Evolutionary conservation across 345 rosid species (phyloP), one percentile per base, ranked within the genome.

Genomic region (Adansonia digitata): DNA sequence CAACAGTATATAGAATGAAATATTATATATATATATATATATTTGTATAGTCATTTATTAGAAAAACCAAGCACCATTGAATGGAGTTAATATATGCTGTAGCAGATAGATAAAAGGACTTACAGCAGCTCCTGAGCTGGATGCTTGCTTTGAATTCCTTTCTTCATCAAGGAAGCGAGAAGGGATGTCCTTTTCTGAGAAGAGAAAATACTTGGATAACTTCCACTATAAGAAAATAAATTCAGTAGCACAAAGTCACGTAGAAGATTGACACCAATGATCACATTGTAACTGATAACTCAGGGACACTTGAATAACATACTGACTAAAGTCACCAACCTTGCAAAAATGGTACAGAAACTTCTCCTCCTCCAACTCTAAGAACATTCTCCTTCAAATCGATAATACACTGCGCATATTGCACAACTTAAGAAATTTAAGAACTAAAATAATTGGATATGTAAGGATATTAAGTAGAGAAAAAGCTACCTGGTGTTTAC

Each of bases 291-390:
- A 67, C 2, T 26, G 31, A 14, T 22, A 67, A 14, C 52, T 67
- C 3, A 2, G 5, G 22, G 14, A 65, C n/a, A 27, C 8, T 42
- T 2, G 35, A 20, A 26, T 3, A 67, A 24, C 13, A 24, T 24
- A 43, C 40, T 2, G 22, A 14, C 15, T 67, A 7, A 43, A 67
- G 13, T 69, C 10, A 69, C 79, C 77, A 77, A 86, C 99, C 99
- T 80, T 90, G 98, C 87, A 95, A 86, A 85, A 95, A 95, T 66
- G 99, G 99, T 68, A 93, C 99, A 2, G 97, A 85, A 76, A 90
- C 99, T 76, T 93, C 99, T 78, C 99, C 98, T 69, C 99, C 98
- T 27, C 98, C 98, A 43, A 93, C 93, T 79, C 94, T 89, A 77
- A 95, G 68, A 84, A 93, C 96, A 66, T 89, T 95, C 42, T 90